A percentile compares a stretch with the other conserved stretches of the same genome.
Evolutionary conservation across 1,284 basidiomycete genomes (phyloP).

Genomic region (Ustilago vetiveriae): DNA sequence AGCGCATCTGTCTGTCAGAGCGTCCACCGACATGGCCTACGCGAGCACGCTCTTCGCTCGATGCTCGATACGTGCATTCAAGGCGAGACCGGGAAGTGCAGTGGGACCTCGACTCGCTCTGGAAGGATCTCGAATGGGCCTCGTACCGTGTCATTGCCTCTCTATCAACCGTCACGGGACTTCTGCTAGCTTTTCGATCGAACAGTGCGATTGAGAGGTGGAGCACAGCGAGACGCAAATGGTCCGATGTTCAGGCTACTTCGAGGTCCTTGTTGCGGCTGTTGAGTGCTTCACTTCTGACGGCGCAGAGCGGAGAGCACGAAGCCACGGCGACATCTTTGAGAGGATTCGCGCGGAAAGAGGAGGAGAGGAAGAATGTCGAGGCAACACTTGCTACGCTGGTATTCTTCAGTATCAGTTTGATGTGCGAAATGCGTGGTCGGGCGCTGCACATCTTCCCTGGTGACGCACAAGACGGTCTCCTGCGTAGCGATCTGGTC

Average conservation of each 20-base stretch:
- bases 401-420: slow-evolving; percentile 40
- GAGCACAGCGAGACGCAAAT: slow-evolving; percentile 37
- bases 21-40: slow-evolving; percentile 1
- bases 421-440: slow-evolving; percentile 46
- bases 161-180: slow-evolving; percentile 38
- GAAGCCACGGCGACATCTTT: neutral
- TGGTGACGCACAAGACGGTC: neutral
- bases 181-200: slow-evolving; percentile 42
- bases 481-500: slow-evolving; percentile 21
- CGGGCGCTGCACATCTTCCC: slow-evolving; percentile 8
- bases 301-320: neutral
- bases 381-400: slow-evolving; percentile 22
- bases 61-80: slow-evolving; percentile 3
- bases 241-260: slow-evolving; percentile 36
- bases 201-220: slow-evolving; percentile 45
- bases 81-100: neutral
- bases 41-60: slow-evolving; percentile 11
- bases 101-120: slow-evolving; percentile 7
- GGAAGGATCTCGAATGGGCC: slow-evolving; percentile 41
- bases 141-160: slow-evolving; percentile 30
- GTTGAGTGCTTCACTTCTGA: slow-evolving; percentile 18
- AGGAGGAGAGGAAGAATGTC: slow-evolving; percentile 2
- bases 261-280: slow-evolving; percentile 32
- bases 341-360: slow-evolving; percentile 9
- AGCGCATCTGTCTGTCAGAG: neutral